Evolutionary conservation across 2,329 filamentous ascomycete genomes (phyloP).

Genomic region (Ophiostoma sp.): DNA sequence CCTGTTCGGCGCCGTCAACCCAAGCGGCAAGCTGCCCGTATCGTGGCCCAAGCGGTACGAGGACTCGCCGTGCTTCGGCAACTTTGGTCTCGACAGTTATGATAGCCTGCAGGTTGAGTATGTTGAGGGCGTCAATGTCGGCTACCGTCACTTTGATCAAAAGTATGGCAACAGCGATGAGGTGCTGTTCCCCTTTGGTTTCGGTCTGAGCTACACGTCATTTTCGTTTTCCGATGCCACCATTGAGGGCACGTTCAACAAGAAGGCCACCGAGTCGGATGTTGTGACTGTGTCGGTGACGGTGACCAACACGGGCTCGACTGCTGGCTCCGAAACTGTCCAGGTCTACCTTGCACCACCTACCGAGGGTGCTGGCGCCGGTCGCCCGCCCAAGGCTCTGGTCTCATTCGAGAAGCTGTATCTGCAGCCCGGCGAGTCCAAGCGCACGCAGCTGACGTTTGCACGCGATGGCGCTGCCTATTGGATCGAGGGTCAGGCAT

Average conservation of each 20-base stretch:
- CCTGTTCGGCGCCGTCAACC: constrained; percentile 71
- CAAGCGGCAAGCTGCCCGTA: constrained; percentile 65
- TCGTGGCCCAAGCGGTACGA: constrained; percentile 62
- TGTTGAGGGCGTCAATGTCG: constrained; percentile 71
- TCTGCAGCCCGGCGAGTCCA: constrained; percentile 2
- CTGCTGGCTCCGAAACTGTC: constrained; percentile 55
- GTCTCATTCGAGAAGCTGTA: constrained; percentile 61
- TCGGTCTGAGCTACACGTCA: constrained; percentile 35
- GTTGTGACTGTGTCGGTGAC: constrained; percentile 46
- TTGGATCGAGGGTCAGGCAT: constrained; percentile 21
- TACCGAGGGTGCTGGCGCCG: neutral
- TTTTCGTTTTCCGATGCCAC: constrained; percentile 44
- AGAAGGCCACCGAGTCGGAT: constrained; percentile 25
- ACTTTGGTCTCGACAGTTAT: constrained; percentile 57
- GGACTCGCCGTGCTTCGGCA: constrained; percentile 69
- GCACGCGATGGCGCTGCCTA: constrained; percentile 19
- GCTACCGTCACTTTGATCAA: constrained; percentile 71
- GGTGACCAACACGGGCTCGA: constrained; percentile 62
- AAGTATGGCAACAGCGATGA: constrained; percentile 33
- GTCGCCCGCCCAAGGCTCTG: constrained; percentile 51
- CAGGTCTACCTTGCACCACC: constrained; percentile 55
- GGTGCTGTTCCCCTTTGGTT: constrained; percentile 35
- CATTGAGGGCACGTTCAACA: neutral
- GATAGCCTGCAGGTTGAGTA: constrained; percentile 63
- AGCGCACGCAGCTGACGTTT: neutral